phyloP scores from a whole-genome alignment of 805 yeast genomes.

The Ogataea wickerhamii region DNA sequence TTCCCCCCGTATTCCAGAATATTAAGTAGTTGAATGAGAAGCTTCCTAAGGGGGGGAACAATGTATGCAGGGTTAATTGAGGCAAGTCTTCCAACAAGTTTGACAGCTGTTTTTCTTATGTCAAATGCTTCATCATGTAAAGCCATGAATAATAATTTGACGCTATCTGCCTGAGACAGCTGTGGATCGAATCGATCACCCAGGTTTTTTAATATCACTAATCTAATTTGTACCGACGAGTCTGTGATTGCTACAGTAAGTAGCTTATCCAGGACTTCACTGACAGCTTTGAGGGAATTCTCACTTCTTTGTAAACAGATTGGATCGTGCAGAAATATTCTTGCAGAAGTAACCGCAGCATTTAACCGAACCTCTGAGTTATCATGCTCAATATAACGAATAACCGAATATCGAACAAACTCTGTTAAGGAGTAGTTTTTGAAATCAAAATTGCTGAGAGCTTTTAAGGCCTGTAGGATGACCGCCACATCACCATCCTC shows the following conservation, averaged over 20 bases:
- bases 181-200: conserved; percentile 84
- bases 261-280: conserved; percentile 77
- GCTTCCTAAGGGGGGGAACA: conserved; percentile 86
- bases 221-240: conserved; percentile 78
- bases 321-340: conserved; percentile 71
- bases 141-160: conserved; percentile 78
- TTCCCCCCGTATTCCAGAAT: conserved; percentile 79
- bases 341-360: conserved; percentile 82
- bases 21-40: conserved; percentile 79
- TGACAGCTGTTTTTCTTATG: conserved; percentile 73
- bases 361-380: conserved; percentile 75
- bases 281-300: conserved; percentile 75
- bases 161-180: conserved; percentile 89
- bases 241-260: conserved; percentile 85
- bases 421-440: conserved; percentile 76
- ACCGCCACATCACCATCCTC: conserved; percentile 37
- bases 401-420: conserved; percentile 79
- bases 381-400: conserved; percentile 79
- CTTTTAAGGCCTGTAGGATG: conserved; percentile 73
- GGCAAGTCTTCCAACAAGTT: conserved; percentile 79
- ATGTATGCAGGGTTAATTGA: conserved; percentile 91
- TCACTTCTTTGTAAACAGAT: conserved; percentile 82
- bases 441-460: conserved; percentile 72
- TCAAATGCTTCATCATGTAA: conserved; percentile 86
- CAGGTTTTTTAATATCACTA: conserved; percentile 70